Conservation (phyloP, 2,329 filamentous ascomycete genomes). For the Alternaria postmessia region DNA sequence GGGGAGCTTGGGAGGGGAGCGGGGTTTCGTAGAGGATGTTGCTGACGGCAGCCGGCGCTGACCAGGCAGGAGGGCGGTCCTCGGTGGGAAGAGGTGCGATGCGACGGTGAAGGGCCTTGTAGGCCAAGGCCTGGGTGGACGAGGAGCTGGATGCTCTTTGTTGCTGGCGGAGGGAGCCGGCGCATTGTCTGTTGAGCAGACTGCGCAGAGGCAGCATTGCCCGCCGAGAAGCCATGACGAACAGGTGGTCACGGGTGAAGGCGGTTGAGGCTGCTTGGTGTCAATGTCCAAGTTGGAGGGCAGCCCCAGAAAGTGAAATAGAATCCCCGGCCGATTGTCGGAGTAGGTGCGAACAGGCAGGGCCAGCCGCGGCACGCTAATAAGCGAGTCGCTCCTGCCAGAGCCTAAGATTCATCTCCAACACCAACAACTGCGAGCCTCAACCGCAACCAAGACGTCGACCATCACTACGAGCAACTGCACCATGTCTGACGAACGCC, state of each 20-base stretch:
- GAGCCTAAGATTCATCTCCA: slow-evolving; percentile 4
- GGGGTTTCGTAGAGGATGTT: slow-evolving; percentile 99
- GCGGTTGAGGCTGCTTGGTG: slow-evolving; percentile 18
- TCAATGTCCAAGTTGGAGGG: background rate
- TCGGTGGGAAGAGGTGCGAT: slow-evolving; percentile 84
- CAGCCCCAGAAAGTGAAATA: slow-evolving; percentile 20
- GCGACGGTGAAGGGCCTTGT: slow-evolving; percentile 94
- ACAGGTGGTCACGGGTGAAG: slow-evolving; percentile 17
- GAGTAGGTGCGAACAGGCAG: slow-evolving; percentile 8
- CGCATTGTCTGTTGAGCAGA: slow-evolving; percentile 40
- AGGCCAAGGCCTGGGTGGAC: slow-evolving; percentile 92
- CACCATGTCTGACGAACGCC: slow-evolving; percentile 79
- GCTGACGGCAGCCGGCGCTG: slow-evolving; percentile 90
- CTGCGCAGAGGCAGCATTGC: slow-evolving; percentile 51
- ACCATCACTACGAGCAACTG: slow-evolving; percentile 8
- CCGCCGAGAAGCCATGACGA: slow-evolving; percentile 54
- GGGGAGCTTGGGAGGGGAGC: slow-evolving; percentile 78
- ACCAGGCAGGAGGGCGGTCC: slow-evolving; percentile 79
- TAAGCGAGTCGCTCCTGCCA: slow-evolving; percentile 13
- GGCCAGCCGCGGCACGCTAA: slow-evolving; percentile 17
- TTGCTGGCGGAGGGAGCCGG: slow-evolving; percentile 40
- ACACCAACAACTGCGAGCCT: slow-evolving; percentile 6
- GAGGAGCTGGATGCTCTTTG: slow-evolving; percentile 58
- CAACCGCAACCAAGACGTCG: slow-evolving; percentile 4
- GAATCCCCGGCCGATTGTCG: slow-evolving; percentile 18